These are phyloP conservation scores for Cucumis cinereus DNA, from an alignment of 306 rosid species.

Conservation along the genomic window DNA sequence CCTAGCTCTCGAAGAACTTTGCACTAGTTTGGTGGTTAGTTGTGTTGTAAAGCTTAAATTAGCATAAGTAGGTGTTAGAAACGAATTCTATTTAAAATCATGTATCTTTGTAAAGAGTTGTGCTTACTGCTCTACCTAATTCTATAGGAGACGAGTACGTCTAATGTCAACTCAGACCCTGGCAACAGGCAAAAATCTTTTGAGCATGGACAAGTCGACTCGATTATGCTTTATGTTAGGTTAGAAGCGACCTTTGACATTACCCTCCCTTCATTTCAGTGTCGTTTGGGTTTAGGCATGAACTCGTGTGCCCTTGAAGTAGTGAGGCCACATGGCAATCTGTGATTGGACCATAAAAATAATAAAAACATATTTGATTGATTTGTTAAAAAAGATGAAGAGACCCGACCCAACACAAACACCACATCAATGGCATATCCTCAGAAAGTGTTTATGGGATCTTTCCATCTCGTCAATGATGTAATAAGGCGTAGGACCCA, in stretches of 20 bases:
- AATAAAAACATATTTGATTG: neutral
- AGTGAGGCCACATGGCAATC: neutral
- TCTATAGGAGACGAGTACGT: too few relatives aligned
- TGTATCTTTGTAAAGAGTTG: neutral
- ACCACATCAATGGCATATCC: constrained; percentile 1
- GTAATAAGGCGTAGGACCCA: neutral
- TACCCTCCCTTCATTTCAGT: neutral
- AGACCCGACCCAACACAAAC: neutral
- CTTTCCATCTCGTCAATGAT: constrained; percentile 4
- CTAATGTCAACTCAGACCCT: too few relatives aligned
- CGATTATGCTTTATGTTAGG: neutral
- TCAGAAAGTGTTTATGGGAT: constrained; percentile 3
- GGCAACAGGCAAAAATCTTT: neutral
- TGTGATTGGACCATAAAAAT: neutral
- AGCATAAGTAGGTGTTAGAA: too few relatives aligned
- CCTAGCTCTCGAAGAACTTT: too few relatives aligned
- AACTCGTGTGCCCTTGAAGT: neutral
- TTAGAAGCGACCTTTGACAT: neutral
- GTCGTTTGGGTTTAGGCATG: neutral
- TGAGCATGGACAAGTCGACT: neutral
- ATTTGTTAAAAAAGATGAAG: neutral
- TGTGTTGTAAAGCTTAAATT: too few relatives aligned
- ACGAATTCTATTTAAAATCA: too few relatives aligned
- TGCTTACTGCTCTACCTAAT: too few relatives aligned
- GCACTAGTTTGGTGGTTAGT: too few relatives aligned